Percentiles rank a stretch among this genome's conserved stretches.
Evolutionary conservation across 2,329 filamentous ascomycete species (phyloP).

Genomic region (Coniochaeta sp.): DNA sequence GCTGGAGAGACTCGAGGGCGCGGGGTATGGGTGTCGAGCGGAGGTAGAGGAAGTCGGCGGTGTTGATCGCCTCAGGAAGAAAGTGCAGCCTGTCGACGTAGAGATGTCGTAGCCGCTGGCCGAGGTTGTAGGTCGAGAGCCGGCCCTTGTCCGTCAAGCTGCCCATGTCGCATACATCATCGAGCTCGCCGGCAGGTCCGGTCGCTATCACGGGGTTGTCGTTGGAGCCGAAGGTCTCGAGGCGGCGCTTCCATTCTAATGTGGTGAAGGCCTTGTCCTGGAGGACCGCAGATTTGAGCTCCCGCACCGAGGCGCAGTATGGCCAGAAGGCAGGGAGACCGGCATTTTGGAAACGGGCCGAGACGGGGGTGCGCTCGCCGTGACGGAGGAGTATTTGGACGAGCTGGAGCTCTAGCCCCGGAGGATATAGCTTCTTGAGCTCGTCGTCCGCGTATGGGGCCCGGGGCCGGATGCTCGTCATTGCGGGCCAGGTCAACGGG

Average conservation of each 20-base stretch:
- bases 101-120: slow-evolving; percentile 59
- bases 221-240: slow-evolving; percentile 73
- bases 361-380: slow-evolving; percentile 78
- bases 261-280: slow-evolving; percentile 35
- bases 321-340: slow-evolving; percentile 72
- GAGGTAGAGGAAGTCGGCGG: slow-evolving; percentile 59
- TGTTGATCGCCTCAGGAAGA: slow-evolving; percentile 50
- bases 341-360: slow-evolving; percentile 77
- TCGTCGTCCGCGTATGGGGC: slow-evolving; percentile 74
- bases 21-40: slow-evolving; percentile 69
- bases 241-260: slow-evolving; percentile 59
- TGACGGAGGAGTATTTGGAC: slow-evolving; percentile 83
- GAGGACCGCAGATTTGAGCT: slow-evolving; percentile 52
- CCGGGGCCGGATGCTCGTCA: slow-evolving; percentile 74
- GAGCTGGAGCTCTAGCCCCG: slow-evolving; percentile 71
- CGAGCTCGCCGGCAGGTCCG: slow-evolving; percentile 63
- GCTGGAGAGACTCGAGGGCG: slow-evolving; percentile 70
- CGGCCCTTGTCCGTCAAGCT: slow-evolving; percentile 72
- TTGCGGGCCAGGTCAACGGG: slow-evolving; percentile 27
- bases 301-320: slow-evolving; percentile 74
- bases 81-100: slow-evolving; percentile 72
- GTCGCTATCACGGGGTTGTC: slow-evolving; percentile 64
- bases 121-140: slow-evolving; percentile 63
- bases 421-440: slow-evolving; percentile 74
- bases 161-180: slow-evolving; percentile 72